Conservation (phyloP, 2,329 filamentous ascomycete genomes). For the Penicillium sp. region DNA sequence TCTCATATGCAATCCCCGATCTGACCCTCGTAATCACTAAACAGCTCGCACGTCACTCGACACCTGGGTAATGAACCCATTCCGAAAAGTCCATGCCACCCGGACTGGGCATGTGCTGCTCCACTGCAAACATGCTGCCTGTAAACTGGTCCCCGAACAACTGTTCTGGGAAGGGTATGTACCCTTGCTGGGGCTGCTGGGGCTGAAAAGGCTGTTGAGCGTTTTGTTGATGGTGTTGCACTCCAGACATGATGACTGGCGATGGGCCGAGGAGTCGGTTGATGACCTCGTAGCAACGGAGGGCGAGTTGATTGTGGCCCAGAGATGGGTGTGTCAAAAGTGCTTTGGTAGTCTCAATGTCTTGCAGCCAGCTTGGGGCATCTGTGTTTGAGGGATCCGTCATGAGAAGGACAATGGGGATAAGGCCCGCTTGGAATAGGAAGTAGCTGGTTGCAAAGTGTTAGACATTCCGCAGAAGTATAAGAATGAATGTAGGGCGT, state of each 20-base stretch:
- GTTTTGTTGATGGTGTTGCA: constrained; percentile 2
- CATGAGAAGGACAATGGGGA: constrained; percentile 47
- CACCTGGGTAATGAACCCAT: constrained; percentile 41
- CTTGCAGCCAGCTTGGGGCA: constrained; percentile 39
- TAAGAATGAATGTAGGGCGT: no score
- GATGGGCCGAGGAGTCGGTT: constrained; percentile 40
- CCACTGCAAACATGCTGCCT: constrained; percentile 36
- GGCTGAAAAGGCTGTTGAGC: constrained; percentile 16
- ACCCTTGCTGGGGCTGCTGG: constrained; percentile 26
- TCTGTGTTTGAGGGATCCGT: constrained; percentile 43
- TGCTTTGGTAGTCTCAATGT: constrained; percentile 43
- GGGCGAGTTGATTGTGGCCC: constrained; percentile 42
- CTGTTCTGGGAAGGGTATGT: constrained; percentile 42
- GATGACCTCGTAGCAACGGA: constrained; percentile 42
- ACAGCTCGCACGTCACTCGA: constrained; percentile 16
- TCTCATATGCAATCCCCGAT: constrained; percentile 1
- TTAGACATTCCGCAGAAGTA: no score
- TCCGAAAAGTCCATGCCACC: constrained; percentile 42
- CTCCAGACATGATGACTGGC: constrained; percentile 13
- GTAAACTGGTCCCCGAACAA: constrained; percentile 40
- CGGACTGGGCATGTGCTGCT: constrained; percentile 31
- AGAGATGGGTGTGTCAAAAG: constrained; percentile 43
- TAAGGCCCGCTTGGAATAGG: constrained; percentile 48
- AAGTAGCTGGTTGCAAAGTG: constrained; percentile 36
- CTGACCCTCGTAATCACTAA: neutral